A percentile compares a stretch with the other conserved stretches of the same genome.
Evolutionary conservation across 441 rosid genomes (phyloP).

Genomic region (Populus hybrid): DNA sequence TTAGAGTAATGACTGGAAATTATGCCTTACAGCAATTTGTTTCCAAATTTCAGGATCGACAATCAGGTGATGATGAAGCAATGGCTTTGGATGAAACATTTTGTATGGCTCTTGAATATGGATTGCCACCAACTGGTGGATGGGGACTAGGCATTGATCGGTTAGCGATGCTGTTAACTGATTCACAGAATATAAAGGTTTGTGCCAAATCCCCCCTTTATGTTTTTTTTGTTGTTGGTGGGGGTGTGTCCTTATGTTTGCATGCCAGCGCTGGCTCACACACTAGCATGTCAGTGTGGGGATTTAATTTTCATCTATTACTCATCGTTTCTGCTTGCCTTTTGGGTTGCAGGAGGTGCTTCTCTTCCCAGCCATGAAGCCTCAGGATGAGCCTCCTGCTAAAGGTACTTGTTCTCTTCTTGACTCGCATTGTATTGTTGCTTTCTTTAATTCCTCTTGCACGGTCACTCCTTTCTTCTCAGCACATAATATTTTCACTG

Average conservation of each 20-base stretch:
- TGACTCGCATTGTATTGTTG: neutral
- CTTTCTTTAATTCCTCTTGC: neutral
- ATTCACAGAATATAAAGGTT: slow-evolving; percentile 92
- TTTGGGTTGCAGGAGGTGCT: slow-evolving; percentile 19
- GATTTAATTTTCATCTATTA: neutral
- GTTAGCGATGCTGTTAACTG: slow-evolving; percentile 73
- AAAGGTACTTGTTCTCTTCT: slow-evolving; percentile 39
- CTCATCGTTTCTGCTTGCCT: slow-evolving; percentile 7
- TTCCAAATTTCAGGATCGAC: slow-evolving; percentile 53
- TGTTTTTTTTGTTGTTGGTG: slow-evolving; percentile 7
- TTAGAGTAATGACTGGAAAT: neutral
- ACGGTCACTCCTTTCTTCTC: neutral
- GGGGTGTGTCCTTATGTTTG: neutral
- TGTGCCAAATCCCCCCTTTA: neutral
- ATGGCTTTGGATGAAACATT: slow-evolving; percentile 88
- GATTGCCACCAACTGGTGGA: slow-evolving; percentile 92
- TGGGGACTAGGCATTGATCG: slow-evolving; percentile 94
- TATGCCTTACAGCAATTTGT: slow-evolving; percentile 7
- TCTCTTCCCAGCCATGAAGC: slow-evolving; percentile 61
- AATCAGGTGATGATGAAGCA: slow-evolving; percentile 88
- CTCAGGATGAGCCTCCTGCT: slow-evolving; percentile 61
- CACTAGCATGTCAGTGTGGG: neutral
- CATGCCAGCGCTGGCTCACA: neutral
- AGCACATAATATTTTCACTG: neutral
- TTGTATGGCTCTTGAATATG: slow-evolving; percentile 77